Conservation (phyloP, 306 rosid species). For the Gynostemma pentaphyllum region DNA sequence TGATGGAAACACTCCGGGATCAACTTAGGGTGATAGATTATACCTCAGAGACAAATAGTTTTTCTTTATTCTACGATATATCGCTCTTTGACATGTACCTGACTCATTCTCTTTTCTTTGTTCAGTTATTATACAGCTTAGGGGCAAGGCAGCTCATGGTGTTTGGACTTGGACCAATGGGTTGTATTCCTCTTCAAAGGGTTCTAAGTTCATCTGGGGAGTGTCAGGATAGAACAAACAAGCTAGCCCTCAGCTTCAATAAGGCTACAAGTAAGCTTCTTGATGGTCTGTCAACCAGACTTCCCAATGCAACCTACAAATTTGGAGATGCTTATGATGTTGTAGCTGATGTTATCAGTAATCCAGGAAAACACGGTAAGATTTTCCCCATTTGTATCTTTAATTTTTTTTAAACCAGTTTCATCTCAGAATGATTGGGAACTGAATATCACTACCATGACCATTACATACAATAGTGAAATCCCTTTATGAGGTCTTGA, state of each 20-base stretch:
- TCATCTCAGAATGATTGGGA: too few relatives aligned
- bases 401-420: background rate
- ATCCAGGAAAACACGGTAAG: conserved; percentile 62
- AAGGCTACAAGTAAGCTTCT: conserved; percentile 40
- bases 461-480: too few relatives aligned
- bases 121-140: conserved; percentile 57
- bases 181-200: conserved; percentile 89
- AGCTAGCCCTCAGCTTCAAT: conserved; percentile 67
- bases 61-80: background rate
- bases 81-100: too few relatives aligned
- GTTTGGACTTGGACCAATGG: conserved; percentile 93
- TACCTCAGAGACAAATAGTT: background rate
- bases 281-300: conserved; percentile 30
- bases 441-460: too few relatives aligned
- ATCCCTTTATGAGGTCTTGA: too few relatives aligned
- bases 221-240: conserved; percentile 55
- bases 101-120: too few relatives aligned
- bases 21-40: conserved; percentile 43
- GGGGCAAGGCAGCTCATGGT: conserved; percentile 81
- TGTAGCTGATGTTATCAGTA: conserved; percentile 48
- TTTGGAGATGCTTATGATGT: conserved; percentile 90
- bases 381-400: background rate
- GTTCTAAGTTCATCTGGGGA: conserved; percentile 55
- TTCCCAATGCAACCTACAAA: conserved; percentile 53
- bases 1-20: conserved; percentile 47